These are phyloP conservation scores for Ajuga reptans DNA, from an alignment of 305 asterid genomes.

Conservation along the genomic window DNA sequence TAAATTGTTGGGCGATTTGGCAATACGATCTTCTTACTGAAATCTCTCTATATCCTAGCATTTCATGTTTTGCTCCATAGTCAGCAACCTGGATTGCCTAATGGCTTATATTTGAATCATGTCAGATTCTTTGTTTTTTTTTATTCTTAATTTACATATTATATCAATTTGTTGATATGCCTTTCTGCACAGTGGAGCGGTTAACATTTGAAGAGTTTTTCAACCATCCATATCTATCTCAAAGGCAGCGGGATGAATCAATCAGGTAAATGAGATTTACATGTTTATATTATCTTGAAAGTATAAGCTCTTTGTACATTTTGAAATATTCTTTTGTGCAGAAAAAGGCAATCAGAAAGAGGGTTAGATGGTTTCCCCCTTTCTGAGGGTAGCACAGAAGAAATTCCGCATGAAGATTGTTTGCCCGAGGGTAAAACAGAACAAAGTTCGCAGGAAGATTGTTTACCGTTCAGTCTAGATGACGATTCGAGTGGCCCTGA, in stretches of 20 bases:
- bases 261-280: conserved; percentile 39
- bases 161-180: conserved; percentile 2
- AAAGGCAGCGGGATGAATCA: conserved; percentile 41
- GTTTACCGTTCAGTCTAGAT: conserved; percentile 63
- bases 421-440: conserved; percentile 44
- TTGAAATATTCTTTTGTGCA: conserved; percentile 20
- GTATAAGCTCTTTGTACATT: neutral
- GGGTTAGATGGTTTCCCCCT: conserved; percentile 42
- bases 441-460: conserved; percentile 54
- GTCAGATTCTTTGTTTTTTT: neutral
- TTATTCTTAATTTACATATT: neutral
- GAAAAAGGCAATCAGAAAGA: conserved; percentile 43
- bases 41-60: neutral
- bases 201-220: conserved; percentile 85
- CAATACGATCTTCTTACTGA: neutral
- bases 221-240: conserved; percentile 72
- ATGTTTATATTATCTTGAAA: conserved; percentile 18
- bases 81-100: neutral
- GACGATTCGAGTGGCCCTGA: conserved; percentile 46
- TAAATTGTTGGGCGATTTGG: conserved; percentile 1
- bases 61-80: neutral
- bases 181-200: conserved; percentile 55
- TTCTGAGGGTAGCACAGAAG: conserved; percentile 40
- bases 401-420: conserved; percentile 49
- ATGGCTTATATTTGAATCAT: conserved; percentile 11